Evolutionary conservation across 2,329 filamentous ascomycete species (phyloP).

Genomic region (Gremmenia infestans): DNA sequence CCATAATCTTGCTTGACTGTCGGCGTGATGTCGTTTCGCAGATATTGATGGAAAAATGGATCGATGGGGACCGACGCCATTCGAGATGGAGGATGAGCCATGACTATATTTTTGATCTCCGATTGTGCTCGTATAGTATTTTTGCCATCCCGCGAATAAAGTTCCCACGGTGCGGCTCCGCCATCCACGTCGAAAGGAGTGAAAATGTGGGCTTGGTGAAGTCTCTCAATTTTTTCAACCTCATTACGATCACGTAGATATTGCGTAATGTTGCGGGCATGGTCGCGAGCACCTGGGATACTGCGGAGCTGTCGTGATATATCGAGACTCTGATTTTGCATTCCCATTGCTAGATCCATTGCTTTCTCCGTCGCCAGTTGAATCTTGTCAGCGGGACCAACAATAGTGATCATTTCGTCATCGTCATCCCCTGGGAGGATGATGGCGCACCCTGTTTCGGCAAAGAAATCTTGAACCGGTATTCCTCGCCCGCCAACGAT

Average conservation of each 20-base stretch:
- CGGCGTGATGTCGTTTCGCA: constrained; percentile 59
- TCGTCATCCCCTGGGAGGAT: constrained; percentile 71
- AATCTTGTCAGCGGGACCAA: constrained; percentile 72
- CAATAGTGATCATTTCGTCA: constrained; percentile 76
- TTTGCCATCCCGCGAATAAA: constrained; percentile 83
- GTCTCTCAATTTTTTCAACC: constrained; percentile 74
- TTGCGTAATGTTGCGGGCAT: constrained; percentile 80
- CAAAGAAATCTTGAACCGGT: constrained; percentile 79
- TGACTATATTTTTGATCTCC: constrained; percentile 70
- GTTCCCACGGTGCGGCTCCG: constrained; percentile 74
- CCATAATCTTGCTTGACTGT: constrained; percentile 64
- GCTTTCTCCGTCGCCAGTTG: constrained; percentile 73
- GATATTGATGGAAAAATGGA: constrained; percentile 72
- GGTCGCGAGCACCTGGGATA: constrained; percentile 65
- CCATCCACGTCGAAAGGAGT: constrained; percentile 66
- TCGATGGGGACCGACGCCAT: constrained; percentile 65
- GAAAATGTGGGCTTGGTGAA: constrained; percentile 82
- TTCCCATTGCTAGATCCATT: constrained; percentile 81
- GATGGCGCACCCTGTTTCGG: constrained; percentile 85
- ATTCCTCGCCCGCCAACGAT: constrained; percentile 82
- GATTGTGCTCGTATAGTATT: constrained; percentile 71
- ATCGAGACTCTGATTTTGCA: constrained; percentile 81
- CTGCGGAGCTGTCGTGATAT: constrained; percentile 73
- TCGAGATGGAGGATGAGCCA: constrained; percentile 67
- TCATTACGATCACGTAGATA: constrained; percentile 81